Evolutionary conservation across 169 alveolate genomes (phyloP).

Genomic region (Eimeria maxima): DNA sequence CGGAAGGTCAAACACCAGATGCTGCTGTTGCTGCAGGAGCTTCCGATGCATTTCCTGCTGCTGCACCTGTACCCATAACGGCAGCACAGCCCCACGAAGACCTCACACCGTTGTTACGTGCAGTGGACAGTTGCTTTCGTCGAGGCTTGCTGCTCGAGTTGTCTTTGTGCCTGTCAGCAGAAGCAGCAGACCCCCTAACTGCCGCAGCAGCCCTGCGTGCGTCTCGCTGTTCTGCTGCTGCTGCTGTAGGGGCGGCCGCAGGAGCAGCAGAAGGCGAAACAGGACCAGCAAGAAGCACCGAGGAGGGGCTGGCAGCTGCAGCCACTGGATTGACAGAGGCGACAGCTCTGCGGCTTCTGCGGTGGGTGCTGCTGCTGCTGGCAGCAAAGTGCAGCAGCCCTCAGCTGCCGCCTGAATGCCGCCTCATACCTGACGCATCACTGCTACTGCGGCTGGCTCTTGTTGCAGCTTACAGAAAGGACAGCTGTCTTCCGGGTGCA

Average conservation of each 20-base stretch:
- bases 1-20: neutral
- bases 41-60: neutral
- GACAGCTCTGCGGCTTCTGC: conserved; percentile 57
- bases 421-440: conserved; percentile 7
- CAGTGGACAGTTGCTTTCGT: neutral
- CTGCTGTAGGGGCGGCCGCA: conserved; percentile 63
- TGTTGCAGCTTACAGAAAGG: conserved; percentile 36
- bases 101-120: neutral
- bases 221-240: conserved; percentile 45
- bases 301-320: neutral
- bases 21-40: conserved; percentile 19
- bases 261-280: conserved; percentile 33
- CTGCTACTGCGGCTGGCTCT: conserved; percentile 69
- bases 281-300: neutral
- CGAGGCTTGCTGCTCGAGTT: conserved; percentile 58
- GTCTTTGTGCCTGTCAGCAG: conserved; percentile 9
- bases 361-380: conserved; percentile 70
- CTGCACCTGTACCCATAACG: neutral
- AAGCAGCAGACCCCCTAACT: conserved; percentile 49
- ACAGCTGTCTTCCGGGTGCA: conserved; percentile 33
- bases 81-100: neutral
- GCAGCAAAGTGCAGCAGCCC: conserved; percentile 47
- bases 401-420: conserved; percentile 4
- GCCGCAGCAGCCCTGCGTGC: conserved; percentile 38
- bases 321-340: conserved; percentile 9